Percentiles rank a stretch among this genome's conserved stretches.
Conservation (phyloP, 345 rosid species). For the Salix brachista region DNA sequence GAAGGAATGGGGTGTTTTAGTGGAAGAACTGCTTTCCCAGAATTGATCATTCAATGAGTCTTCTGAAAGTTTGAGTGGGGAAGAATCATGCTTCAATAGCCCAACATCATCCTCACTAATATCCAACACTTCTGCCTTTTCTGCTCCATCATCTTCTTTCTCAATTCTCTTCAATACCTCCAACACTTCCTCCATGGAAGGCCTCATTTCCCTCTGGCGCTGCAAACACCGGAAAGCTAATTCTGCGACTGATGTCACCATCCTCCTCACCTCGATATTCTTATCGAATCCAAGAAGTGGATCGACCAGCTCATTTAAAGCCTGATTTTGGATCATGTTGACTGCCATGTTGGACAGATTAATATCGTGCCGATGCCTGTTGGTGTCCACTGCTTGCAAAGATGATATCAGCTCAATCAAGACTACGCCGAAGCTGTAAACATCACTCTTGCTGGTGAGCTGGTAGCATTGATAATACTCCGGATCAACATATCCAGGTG, state of each 20-base stretch:
- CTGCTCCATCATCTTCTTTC: constrained; percentile 22
- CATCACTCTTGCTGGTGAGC: too few species aligned
- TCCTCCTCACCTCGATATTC: constrained; percentile 35
- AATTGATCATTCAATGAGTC: constrained; percentile 47
- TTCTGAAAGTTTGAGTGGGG: constrained; percentile 39
- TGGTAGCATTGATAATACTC: too few species aligned
- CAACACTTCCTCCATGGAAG: constrained; percentile 67
- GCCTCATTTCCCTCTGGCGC: constrained; percentile 69
- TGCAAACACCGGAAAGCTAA: constrained; percentile 78
- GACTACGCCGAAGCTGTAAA: too few species aligned
- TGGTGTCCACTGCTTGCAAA: constrained; percentile 64
- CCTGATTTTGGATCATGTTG: constrained; percentile 57
- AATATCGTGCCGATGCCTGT: constrained; percentile 57
- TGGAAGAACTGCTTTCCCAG: constrained; percentile 47
- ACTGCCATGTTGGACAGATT: constrained; percentile 78
- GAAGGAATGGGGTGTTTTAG: constrained; percentile 18
- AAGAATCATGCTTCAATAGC: constrained; percentile 40
- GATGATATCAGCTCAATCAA: constrained; percentile 59
- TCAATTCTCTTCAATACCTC: constrained; percentile 45
- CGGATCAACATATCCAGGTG: too few species aligned
- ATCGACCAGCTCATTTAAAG: constrained; percentile 63
- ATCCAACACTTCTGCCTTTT: constrained; percentile 39
- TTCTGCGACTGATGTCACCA: constrained; percentile 55
- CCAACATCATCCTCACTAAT: constrained; percentile 46
- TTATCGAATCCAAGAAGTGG: constrained; percentile 56